phyloP scores from a whole-genome alignment of 176 grass and related monocot genomes.

The Carex littledalei region DNA sequence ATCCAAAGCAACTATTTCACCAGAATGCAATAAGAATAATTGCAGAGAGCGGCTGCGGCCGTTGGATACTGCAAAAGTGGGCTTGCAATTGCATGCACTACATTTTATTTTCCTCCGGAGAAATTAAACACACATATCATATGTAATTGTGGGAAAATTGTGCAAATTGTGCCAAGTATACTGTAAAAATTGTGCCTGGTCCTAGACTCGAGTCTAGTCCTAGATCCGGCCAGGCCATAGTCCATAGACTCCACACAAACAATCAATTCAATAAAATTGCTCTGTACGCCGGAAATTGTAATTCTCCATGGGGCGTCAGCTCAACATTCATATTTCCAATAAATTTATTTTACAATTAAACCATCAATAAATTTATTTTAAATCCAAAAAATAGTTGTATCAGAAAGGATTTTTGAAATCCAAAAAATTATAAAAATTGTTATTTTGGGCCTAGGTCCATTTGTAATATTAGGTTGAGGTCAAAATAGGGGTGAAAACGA shows the following conservation, averaged over 20 bases:
- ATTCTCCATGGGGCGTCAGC: no score
- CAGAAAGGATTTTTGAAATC: no score
- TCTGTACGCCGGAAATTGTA: not conserved
- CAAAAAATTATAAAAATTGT: no score
- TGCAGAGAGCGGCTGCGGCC: not conserved
- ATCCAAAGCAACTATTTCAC: not conserved
- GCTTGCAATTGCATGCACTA: slow-evolving; percentile 7
- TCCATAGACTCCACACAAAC: not conserved
- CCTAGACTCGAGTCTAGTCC: not conserved
- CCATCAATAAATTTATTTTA: not conserved
- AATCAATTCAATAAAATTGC: not conserved
- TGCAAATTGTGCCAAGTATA: not conserved
- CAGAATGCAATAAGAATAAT: not conserved
- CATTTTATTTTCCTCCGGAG: not conserved
- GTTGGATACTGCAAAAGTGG: not conserved
- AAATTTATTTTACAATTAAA: no score
- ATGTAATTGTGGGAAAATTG: not conserved
- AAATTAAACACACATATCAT: not conserved
- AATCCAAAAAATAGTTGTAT: no score
- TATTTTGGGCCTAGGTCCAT: no score
- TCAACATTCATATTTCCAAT: no score
- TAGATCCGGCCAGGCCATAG: not conserved
- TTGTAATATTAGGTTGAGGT: no score
- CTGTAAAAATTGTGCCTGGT: not conserved
- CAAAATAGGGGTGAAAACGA: no score